Base-by-base conservation (phyloP, 1,284 basidiomycete species). In the Apiotrichum laibachii region DNA sequence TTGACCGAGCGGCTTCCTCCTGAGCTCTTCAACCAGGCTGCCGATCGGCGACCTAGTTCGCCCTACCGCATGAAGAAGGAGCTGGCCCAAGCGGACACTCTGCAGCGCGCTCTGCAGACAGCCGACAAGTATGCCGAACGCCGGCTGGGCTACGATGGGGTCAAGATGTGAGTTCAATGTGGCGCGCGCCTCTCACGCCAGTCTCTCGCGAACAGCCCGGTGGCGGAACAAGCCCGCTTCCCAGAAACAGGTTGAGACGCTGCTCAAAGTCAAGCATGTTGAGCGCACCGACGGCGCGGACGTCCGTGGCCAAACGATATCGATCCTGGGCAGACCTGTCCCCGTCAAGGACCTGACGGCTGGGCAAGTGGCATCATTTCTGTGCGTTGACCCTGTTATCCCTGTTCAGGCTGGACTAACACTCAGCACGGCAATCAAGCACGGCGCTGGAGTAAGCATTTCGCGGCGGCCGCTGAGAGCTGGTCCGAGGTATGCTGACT, bases 171-270 rank as follows among this genome's bases (percentile, higher is more conserved):
- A 21, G 5, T 19, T 12, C 34, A 1, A 39, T 2, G 26, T 34
- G n/a, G 4, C 62, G 34, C 33, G 51, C 56, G 15, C 12, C 7
- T 21, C 53, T 67, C 5, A 59, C 64, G 26, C 18, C 61, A 90
- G 89, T 34, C 73, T 90, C 13, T 79, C 82, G 21, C 83, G 86
- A 15, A 81, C 80, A 47, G 90, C 92, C 0, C 76, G 75, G 16
- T 97, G 94, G 94, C 82, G 94, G 34, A 75, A 72, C 44, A 73
- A 79, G 5, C 84, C 85, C 11, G 88, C 91, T 0, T 84, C 87
- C 1, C 80, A 83, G 7, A 80, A 78, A 39, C 92, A 96, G 69
- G 82, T 85, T 60, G 68, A 75, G 11, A 78, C 88, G 43, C 77
- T 95, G n/a, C 65, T 76, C 13, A 88, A 86, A 65, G 79, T 86